Evolutionary conservation across 2,329 filamentous ascomycete genomes (phyloP).

Genomic region (Aquanectria penicillioides): DNA sequence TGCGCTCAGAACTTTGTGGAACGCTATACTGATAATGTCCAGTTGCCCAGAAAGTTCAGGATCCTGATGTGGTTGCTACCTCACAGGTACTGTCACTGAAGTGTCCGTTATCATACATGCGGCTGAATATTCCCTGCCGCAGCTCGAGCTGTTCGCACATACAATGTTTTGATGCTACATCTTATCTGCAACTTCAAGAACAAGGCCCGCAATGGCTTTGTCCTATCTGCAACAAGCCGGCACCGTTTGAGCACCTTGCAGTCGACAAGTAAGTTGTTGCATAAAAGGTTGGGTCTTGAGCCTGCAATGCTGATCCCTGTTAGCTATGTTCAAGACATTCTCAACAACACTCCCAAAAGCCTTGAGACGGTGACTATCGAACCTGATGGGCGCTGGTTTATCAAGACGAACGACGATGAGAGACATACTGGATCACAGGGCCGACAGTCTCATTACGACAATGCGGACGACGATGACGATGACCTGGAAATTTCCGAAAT

Average conservation of each 20-base stretch:
- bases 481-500: conserved; percentile 61
- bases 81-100: conserved; percentile 91
- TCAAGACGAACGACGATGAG: conserved; percentile 49
- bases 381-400: conserved; percentile 81
- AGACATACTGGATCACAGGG: conserved; percentile 26
- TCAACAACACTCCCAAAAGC: conserved; percentile 75
- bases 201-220: conserved; percentile 98
- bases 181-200: conserved; percentile 92
- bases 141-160: conserved; percentile 85
- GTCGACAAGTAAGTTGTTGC: conserved; percentile 86
- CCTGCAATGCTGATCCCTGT: not conserved
- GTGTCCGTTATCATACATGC: conserved; percentile 88
- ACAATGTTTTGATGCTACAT: conserved; percentile 93
- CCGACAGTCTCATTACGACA: conserved; percentile 36
- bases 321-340: conserved; percentile 88
- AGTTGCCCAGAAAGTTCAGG: conserved; percentile 85
- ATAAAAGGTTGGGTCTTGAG: not conserved
- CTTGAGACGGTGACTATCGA: conserved; percentile 91
- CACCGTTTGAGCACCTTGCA: conserved; percentile 83
- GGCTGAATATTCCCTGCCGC: conserved; percentile 83
- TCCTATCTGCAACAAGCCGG: conserved; percentile 87
- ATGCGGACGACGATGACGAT: conserved; percentile 60
- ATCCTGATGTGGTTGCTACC: conserved; percentile 89
- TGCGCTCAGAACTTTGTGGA: not conserved
- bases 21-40: conserved; percentile 32